Conservation (phyloP, 441 rosid genomes). For the Pelargonium citronellum region DNA sequence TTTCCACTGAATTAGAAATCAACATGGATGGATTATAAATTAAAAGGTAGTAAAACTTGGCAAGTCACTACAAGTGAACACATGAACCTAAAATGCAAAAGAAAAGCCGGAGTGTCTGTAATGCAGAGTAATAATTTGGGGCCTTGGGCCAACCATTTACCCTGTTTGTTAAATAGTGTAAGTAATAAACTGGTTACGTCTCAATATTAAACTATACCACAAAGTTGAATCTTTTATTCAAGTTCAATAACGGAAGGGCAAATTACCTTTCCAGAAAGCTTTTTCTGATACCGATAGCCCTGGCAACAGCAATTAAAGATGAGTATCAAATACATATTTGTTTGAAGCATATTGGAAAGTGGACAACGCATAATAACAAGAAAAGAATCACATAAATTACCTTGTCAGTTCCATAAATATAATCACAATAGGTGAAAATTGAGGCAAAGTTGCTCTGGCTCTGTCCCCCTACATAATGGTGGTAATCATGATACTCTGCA, state of each 20-base stretch:
- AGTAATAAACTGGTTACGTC: too few species aligned
- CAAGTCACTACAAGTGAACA: too few species aligned
- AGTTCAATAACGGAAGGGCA: neutral
- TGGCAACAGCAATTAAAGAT: slow-evolving; percentile 20
- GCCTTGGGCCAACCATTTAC: neutral
- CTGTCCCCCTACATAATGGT: slow-evolving; percentile 83
- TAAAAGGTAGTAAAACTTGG: too few species aligned
- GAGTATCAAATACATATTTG: slow-evolving; percentile 12
- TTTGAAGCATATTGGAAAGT: neutral
- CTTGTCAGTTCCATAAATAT: slow-evolving; percentile 80
- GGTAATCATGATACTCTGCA: slow-evolving; percentile 84
- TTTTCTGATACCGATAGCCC: slow-evolving; percentile 90
- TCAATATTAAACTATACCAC: slow-evolving; percentile 12
- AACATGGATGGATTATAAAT: slow-evolving; percentile 2
- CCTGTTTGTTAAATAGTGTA: too few species aligned
- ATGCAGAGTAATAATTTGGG: neutral
- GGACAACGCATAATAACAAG: neutral
- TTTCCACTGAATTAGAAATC: slow-evolving; percentile 36
- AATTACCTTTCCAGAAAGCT: slow-evolving; percentile 61
- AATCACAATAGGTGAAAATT: slow-evolving; percentile 91
- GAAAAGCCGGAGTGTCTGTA: too few species aligned
- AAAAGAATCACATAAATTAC: slow-evolving; percentile 30
- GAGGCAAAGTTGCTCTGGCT: slow-evolving; percentile 95
- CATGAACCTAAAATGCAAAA: too few species aligned
- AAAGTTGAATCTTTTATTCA: neutral